Evolutionary conservation across 805 yeast species (phyloP).

Genomic region (Starmerella floricola): DNA sequence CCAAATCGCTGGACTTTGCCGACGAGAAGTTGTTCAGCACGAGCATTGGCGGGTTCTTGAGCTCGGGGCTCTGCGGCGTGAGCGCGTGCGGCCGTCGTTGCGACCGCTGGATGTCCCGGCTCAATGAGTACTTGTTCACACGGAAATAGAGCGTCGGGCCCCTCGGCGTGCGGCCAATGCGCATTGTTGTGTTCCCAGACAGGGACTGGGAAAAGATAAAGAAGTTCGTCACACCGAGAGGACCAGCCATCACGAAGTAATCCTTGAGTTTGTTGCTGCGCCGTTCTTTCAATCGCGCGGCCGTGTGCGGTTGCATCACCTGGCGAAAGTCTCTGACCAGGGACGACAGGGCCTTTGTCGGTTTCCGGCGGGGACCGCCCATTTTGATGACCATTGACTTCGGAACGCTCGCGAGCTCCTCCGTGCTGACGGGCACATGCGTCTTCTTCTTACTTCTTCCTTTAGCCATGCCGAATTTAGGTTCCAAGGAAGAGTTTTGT

Average conservation of each 20-base stretch:
- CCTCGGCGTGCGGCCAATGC: slow-evolving; percentile 77
- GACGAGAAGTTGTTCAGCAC: slow-evolving; percentile 82
- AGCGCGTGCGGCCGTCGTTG: slow-evolving; percentile 70
- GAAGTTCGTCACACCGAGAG: slow-evolving; percentile 81
- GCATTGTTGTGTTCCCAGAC: slow-evolving; percentile 64
- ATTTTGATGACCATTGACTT: slow-evolving; percentile 87
- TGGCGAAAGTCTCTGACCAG: slow-evolving; percentile 77
- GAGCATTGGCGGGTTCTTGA: slow-evolving; percentile 63
- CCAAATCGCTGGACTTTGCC: slow-evolving; percentile 54
- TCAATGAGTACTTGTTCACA: slow-evolving; percentile 62
- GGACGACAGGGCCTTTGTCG: slow-evolving; percentile 71
- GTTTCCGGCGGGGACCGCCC: slow-evolving; percentile 49
- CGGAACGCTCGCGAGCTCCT: slow-evolving; percentile 60
- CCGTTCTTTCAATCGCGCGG: slow-evolving; percentile 74
- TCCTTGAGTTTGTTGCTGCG: slow-evolving; percentile 80
- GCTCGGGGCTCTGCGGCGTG: slow-evolving; percentile 39
- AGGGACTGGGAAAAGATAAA: slow-evolving; percentile 70
- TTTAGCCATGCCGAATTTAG: slow-evolving; percentile 15
- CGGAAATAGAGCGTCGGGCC: slow-evolving; percentile 89
- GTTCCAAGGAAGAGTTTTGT: no score
- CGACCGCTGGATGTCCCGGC: slow-evolving; percentile 62
- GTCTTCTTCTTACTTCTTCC: slow-evolving; percentile 67
- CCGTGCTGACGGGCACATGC: slow-evolving; percentile 43
- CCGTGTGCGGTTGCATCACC: slow-evolving; percentile 95
- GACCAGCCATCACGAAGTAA: slow-evolving; percentile 97